Percentiles rank a stretch among this genome's conserved stretches.
These are phyloP conservation scores for Tilletia horrida DNA, from an alignment of 1,284 basidiomycete genomes.

Conservation along the genomic window DNA sequence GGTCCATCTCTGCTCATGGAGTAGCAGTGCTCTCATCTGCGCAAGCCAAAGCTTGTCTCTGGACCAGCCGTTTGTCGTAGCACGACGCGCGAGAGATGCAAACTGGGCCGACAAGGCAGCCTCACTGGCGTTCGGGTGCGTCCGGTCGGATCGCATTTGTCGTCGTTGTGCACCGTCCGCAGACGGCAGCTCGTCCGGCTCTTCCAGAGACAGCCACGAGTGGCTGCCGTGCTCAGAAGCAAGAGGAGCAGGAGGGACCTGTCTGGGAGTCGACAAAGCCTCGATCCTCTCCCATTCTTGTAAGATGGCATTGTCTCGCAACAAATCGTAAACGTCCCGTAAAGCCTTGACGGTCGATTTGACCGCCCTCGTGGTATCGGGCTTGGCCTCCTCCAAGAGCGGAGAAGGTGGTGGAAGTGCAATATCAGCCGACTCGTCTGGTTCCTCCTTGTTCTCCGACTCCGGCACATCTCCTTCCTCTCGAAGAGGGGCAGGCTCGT, in stretches of 20 bases:
- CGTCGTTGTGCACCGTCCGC: no score
- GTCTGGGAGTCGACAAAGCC: no score
- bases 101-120: no score
- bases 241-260: no score
- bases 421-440: background rate
- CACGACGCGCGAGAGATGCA: no score
- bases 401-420: background rate
- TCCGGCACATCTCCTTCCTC: no score
- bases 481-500: background rate
- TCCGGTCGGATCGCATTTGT: no score
- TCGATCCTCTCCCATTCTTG: background rate
- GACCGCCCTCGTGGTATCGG: background rate
- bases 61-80: background rate
- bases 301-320: conserved; percentile 10
- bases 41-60: conserved; percentile 4
- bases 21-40: conserved; percentile 2
- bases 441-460: background rate
- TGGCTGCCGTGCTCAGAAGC: no score
- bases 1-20: no score
- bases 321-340: conserved; percentile 7
- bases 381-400: background rate
- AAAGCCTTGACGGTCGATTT: background rate
- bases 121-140: no score
- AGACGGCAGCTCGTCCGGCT: no score
- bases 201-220: no score